Evolutionary conservation across 78 protist species (phyloP).

Genomic region (Polysphondylium violaceum): DNA sequence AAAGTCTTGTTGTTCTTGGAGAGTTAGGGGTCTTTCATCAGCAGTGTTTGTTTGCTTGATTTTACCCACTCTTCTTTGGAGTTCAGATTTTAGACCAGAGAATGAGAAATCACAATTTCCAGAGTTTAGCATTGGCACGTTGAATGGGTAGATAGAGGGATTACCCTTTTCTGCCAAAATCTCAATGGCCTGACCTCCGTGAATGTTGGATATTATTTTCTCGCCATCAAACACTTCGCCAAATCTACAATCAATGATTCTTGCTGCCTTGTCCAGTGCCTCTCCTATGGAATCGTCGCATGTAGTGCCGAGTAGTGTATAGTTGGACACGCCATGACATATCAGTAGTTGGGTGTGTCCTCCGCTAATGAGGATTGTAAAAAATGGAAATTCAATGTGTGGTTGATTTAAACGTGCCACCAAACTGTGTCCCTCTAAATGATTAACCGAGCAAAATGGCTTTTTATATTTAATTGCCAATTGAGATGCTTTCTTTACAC

Average conservation of each 20-base stretch:
- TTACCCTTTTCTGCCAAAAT: constrained; percentile 47
- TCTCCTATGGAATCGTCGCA: constrained; percentile 94
- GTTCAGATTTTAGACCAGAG: constrained; percentile 66
- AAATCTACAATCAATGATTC: constrained; percentile 33
- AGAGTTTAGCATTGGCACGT: constrained; percentile 35
- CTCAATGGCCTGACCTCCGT: constrained; percentile 82
- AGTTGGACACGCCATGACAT: constrained; percentile 73
- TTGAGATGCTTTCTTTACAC: constrained; percentile 32
- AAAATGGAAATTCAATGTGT: constrained; percentile 76
- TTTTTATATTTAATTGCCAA: constrained; percentile 1
- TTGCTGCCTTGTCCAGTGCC: constrained; percentile 86
- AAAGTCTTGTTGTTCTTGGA: constrained; percentile 19
- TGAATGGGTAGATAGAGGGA: not conserved
- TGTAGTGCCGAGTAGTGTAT: constrained; percentile 82
- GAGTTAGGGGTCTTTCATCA: not conserved
- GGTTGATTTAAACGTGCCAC: constrained; percentile 28
- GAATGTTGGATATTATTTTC: constrained; percentile 9
- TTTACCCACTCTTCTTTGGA: not conserved
- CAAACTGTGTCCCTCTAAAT: constrained; percentile 86
- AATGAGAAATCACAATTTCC: constrained; percentile 83
- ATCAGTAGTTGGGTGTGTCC: constrained; percentile 87
- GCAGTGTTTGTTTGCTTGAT: not conserved
- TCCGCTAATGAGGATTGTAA: constrained; percentile 81
- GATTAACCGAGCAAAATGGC: constrained; percentile 82
- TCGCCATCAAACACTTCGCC: constrained; percentile 49